Evolutionary conservation across 2,329 filamentous ascomycete genomes (phyloP), one percentile per base, ranked within the genome.

Genomic region (Fusarium sp.): DNA sequence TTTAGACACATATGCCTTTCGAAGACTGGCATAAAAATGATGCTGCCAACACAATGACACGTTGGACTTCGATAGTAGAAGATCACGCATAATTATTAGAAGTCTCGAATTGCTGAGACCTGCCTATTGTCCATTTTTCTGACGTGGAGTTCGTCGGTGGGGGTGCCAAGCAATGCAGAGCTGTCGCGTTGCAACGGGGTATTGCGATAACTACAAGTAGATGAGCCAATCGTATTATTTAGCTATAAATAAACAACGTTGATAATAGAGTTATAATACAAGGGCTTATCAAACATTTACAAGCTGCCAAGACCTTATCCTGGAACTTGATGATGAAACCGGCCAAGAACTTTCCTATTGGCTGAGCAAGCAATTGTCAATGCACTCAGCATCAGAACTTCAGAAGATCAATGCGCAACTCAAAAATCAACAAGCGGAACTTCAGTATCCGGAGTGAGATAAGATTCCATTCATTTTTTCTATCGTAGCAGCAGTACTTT

Each of bases 1-100:
- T n/a, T 30, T n/a, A 3, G 7, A 4, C 22, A 4, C 9, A 1
- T 2, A n/a, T 9, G 3, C 28, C 10, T 0, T 8, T 9, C 45
- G 1, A n/a, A 18, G 22, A n/a, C 11, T 8, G 3, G 10, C 5
- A n/a, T 9, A 31, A 7, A 12, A 31, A 18, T 18, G 7, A 24
- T 48, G 3, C 22, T 7, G 6, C 5, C 10, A 31, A 9, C 14
- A 6, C 8, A 0, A 16, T 9, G 7, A 6, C 3, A n/a, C 1
- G 2, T 31, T 3, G 14, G 15, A 5, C 2, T 15, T 5, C 3
- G 15, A 9, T 5, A 5, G n/a, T n/a, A n/a, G n/a, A n/a, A n/a
- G n/a, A n/a, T n/a, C n/a, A n/a, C n/a, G n/a, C n/a, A n/a, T n/a
- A n/a, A n/a, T n/a, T n/a, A n/a, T n/a, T n/a, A n/a, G n/a, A n/a